Conservation (phyloP, 208 protist genomes). For the Trypanosoma mega region DNA sequence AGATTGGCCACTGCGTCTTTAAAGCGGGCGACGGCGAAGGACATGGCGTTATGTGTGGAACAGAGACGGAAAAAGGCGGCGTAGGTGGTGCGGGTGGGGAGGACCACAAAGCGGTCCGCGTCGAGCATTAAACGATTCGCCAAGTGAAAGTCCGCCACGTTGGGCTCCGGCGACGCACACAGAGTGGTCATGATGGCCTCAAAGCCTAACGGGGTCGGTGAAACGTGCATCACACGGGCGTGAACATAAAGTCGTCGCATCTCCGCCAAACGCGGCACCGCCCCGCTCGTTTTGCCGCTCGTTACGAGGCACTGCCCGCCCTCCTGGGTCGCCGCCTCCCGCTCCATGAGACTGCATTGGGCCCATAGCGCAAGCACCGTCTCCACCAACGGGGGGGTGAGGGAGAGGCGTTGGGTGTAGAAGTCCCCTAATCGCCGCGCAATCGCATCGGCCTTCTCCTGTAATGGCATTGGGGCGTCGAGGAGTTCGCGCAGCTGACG, state of each 20-base stretch:
- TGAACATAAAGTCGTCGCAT: slow-evolving; percentile 79
- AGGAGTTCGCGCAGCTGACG: slow-evolving; percentile 71
- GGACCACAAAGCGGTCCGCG: slow-evolving; percentile 68
- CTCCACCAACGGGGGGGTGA: slow-evolving; percentile 62
- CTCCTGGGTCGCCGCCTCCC: slow-evolving; percentile 37
- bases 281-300: neutral
- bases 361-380: slow-evolving; percentile 61
- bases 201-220: slow-evolving; percentile 64
- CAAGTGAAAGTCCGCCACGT: slow-evolving; percentile 51
- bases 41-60: slow-evolving; percentile 67
- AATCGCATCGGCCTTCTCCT: slow-evolving; percentile 57
- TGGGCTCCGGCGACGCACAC: slow-evolving; percentile 30
- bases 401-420: slow-evolving; percentile 41
- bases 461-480: slow-evolving; percentile 49
- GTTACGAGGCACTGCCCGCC: too few relatives aligned
- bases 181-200: slow-evolving; percentile 81
- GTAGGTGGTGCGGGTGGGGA: slow-evolving; percentile 83
- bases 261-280: slow-evolving; percentile 58
- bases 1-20: slow-evolving; percentile 64
- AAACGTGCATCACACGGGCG: slow-evolving; percentile 52
- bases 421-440: slow-evolving; percentile 42
- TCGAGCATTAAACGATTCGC: slow-evolving; percentile 79
- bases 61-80: slow-evolving; percentile 82
- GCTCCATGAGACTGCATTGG: slow-evolving; percentile 55
- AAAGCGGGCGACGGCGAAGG: slow-evolving; percentile 64